phyloP scores from a whole-genome alignment of 331 rosid species.

The Spiraea crenata region DNA sequence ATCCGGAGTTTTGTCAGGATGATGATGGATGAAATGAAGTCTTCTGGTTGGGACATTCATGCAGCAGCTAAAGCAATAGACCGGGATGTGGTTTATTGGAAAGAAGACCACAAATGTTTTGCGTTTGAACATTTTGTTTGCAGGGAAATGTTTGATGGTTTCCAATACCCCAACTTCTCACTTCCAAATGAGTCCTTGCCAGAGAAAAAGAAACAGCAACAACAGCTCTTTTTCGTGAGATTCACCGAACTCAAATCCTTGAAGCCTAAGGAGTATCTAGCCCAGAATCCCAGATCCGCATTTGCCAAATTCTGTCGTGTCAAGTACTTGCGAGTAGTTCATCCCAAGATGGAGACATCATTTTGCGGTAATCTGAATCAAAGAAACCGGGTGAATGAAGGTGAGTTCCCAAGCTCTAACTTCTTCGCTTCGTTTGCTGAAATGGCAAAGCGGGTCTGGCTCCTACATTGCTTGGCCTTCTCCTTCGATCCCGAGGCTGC shows the following conservation, averaged over 20 bases:
- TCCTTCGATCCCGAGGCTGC: slow-evolving; percentile 60
- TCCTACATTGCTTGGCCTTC: slow-evolving; percentile 74
- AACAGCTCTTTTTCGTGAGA: slow-evolving; percentile 44
- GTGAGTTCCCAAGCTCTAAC: slow-evolving; percentile 49
- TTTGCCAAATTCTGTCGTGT: slow-evolving; percentile 63
- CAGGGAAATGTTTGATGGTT: slow-evolving; percentile 79
- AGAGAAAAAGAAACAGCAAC: slow-evolving; percentile 28
- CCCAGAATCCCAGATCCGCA: slow-evolving; percentile 50
- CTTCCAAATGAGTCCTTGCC: slow-evolving; percentile 40
- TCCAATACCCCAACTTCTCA: slow-evolving; percentile 59
- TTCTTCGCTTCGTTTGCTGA: slow-evolving; percentile 64
- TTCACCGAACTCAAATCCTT: slow-evolving; percentile 65
- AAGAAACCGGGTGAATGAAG: slow-evolving; percentile 55
- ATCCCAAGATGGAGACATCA: slow-evolving; percentile 72
- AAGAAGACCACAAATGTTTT: slow-evolving; percentile 68
- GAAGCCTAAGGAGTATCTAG: slow-evolving; percentile 57
- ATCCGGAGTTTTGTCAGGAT: slow-evolving; percentile 60
- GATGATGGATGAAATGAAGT: slow-evolving; percentile 64
- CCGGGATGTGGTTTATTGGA: slow-evolving; percentile 41
- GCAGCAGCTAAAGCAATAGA: slow-evolving; percentile 64
- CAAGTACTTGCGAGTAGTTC: slow-evolving; percentile 59
- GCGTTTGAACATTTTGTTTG: slow-evolving; percentile 72
- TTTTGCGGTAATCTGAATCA: slow-evolving; percentile 53
- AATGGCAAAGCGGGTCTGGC: slow-evolving; percentile 79
- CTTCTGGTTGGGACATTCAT: slow-evolving; percentile 61